Evolutionary conservation across 805 yeast genomes (phyloP).

Genomic region (Lipomyces spencermartinsiae): DNA sequence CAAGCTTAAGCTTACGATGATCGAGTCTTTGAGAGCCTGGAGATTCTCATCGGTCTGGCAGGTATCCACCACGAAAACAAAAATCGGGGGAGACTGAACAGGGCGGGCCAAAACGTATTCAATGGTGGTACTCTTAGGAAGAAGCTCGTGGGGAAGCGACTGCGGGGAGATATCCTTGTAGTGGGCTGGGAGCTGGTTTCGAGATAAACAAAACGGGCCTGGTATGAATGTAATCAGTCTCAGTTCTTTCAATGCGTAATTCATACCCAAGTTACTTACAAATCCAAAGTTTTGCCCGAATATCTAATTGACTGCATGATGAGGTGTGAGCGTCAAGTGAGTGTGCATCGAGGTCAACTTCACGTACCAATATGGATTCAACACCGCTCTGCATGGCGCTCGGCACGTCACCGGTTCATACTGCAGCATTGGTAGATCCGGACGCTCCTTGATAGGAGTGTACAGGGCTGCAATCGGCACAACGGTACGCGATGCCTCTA

Average conservation of each 20-base stretch:
- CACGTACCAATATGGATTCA: conserved; percentile 77
- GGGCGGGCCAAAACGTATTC: conserved; percentile 86
- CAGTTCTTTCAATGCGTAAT: not conserved
- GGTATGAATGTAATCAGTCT: not conserved
- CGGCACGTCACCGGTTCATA: conserved; percentile 89
- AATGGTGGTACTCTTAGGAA: conserved; percentile 71
- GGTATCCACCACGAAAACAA: conserved; percentile 82
- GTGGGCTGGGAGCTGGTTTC: conserved; percentile 83
- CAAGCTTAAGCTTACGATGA: conserved; percentile 73
- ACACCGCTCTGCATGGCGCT: conserved; percentile 78
- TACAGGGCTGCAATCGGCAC: conserved; percentile 94
- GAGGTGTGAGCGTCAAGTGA: not conserved
- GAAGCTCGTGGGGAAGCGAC: conserved; percentile 80
- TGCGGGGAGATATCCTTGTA: conserved; percentile 78
- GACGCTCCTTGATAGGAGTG: conserved; percentile 87
- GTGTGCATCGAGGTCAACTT: conserved; percentile 4
- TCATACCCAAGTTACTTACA: conserved; percentile 51
- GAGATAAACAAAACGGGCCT: conserved; percentile 70
- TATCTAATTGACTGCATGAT: conserved; percentile 61
- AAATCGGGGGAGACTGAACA: conserved; percentile 82
- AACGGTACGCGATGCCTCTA: conserved; percentile 88
- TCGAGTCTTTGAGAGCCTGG: conserved; percentile 79
- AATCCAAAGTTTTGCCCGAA: conserved; percentile 77
- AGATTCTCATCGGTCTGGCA: conserved; percentile 90
- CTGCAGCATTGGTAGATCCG: conserved; percentile 75